These are phyloP conservation scores for Prosopis cineraria DNA, from an alignment of 306 rosid genomes.

Conservation along the genomic window DNA sequence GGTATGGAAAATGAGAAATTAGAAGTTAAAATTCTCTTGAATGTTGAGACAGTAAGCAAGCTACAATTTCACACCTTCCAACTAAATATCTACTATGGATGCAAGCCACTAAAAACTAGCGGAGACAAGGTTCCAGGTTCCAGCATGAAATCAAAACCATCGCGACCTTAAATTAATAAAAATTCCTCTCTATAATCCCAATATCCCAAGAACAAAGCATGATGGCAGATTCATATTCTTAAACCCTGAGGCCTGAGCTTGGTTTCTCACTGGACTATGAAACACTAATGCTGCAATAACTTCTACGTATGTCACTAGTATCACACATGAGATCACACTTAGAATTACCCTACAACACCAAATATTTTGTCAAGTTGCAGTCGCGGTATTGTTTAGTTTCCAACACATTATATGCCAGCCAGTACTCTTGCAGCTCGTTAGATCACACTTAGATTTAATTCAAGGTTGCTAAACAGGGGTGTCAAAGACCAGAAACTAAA, in stretches of 20 bases:
- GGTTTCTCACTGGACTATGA: not conserved
- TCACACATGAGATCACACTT: not conserved
- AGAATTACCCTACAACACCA: not conserved
- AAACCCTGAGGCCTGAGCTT: slow-evolving; percentile 9
- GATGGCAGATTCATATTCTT: not conserved
- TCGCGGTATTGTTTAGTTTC: not conserved
- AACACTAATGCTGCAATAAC: not conserved
- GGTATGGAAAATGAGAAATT: not conserved
- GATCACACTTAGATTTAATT: not conserved
- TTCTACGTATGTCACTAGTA: not conserved
- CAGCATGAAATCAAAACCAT: slow-evolving; percentile 1
- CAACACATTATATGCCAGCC: not conserved
- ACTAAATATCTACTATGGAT: not conserved
- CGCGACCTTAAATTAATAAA: not conserved
- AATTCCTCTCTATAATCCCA: not conserved
- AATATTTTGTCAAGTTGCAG: not conserved
- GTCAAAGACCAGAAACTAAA: not conserved
- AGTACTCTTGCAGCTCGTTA: not conserved
- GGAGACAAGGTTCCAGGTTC: slow-evolving; percentile 1
- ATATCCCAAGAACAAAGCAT: slow-evolving; percentile 21
- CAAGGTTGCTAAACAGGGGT: not conserved
- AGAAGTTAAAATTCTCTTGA: not conserved
- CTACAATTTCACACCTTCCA: slow-evolving; percentile 4
- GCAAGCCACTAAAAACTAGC: not conserved
- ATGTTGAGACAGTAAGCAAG: not conserved